Percentiles rank a stretch among this genome's conserved stretches.
Evolutionary conservation across 2,329 filamentous ascomycete genomes (phyloP).

Genomic region (Geosmithia flava): DNA sequence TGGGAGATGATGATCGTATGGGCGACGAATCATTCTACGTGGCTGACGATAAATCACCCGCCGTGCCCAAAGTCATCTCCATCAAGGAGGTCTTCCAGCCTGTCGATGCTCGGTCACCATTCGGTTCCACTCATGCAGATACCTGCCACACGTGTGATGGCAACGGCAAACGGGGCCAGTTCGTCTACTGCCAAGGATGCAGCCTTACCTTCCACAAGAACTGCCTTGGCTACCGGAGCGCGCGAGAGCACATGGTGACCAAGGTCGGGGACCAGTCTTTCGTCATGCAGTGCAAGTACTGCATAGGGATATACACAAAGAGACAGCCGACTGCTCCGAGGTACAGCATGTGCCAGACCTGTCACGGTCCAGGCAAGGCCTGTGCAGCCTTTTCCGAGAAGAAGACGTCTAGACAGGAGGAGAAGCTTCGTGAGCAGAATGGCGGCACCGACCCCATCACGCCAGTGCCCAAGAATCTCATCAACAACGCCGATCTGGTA

Average conservation of each 20-base stretch:
- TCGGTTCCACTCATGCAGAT: constrained; percentile 56
- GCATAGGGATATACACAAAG: constrained; percentile 54
- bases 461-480: constrained; percentile 42
- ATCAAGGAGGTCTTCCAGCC: constrained; percentile 64
- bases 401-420: constrained; percentile 68
- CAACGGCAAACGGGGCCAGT: constrained; percentile 39
- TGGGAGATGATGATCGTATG: constrained; percentile 39
- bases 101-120: constrained; percentile 48
- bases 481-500: constrained; percentile 67
- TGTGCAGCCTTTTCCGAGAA: constrained; percentile 64
- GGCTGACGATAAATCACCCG: constrained; percentile 30
- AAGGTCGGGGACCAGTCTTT: constrained; percentile 69
- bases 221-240: constrained; percentile 64
- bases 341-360: constrained; percentile 60
- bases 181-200: constrained; percentile 89
- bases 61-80: constrained; percentile 42
- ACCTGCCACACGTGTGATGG: constrained; percentile 58
- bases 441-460: constrained; percentile 65
- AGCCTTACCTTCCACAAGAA: constrained; percentile 69
- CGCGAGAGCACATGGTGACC: constrained; percentile 77
- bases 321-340: constrained; percentile 61
- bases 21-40: constrained; percentile 46
- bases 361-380: constrained; percentile 51
- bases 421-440: constrained; percentile 70
- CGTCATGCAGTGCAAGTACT: constrained; percentile 81